Evolutionary conservation across 1,139 yeast genomes (phyloP), one percentile per base, ranked within the genome.

Genomic region (Saccharomyces uvarum): DNA sequence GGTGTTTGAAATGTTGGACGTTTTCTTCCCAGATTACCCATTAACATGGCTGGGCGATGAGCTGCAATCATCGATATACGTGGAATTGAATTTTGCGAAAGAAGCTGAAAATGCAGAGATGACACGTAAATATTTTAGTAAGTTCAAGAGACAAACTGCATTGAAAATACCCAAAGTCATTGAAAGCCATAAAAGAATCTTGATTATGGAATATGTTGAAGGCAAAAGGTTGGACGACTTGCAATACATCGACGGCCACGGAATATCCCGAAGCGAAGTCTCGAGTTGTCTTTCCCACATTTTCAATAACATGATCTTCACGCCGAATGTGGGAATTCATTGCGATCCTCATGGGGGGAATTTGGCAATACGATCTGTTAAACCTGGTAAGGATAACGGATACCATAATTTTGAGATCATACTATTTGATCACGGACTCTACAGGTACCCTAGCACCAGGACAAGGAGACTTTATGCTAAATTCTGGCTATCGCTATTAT

Each of bases 291-390:
- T 93, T 50, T 84, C 97, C 0, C 97, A 91, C 65, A 83, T 89
- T 29, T 93, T 93, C 75, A 89, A 91, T 73, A 85, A 84, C 66
- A 93, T 93, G 99, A 89, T 95, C 49, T 93, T 93, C 73, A 86
- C 95, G 1, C 96, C 97, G 0, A 84, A 83, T 29, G 97, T 89
- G 16, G 90, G 91, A 0, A 80, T 93, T 52, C 99, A 93, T 69
- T 93, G 99, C 73, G 99, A 93, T 69, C 99, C 99, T 0, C 99
- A 93, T 70, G 97, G 96, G 13, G 99, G 99, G 0, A 95, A 93
- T 64, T 75, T 93, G 58, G 97, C 98, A 0, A 88, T 93, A 21
- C 74, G 90, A 54, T 72, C 78, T 1, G 64, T 75, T 4, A 68
- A 72, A 13, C 38, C 56, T 8, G 53, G 50, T 53, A 59, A 27